A percentile compares a stretch with the other conserved stretches of the same genome.
Evolutionary conservation across 2,329 filamentous ascomycete species (phyloP).

Genomic region (Fusarium falciforme): DNA sequence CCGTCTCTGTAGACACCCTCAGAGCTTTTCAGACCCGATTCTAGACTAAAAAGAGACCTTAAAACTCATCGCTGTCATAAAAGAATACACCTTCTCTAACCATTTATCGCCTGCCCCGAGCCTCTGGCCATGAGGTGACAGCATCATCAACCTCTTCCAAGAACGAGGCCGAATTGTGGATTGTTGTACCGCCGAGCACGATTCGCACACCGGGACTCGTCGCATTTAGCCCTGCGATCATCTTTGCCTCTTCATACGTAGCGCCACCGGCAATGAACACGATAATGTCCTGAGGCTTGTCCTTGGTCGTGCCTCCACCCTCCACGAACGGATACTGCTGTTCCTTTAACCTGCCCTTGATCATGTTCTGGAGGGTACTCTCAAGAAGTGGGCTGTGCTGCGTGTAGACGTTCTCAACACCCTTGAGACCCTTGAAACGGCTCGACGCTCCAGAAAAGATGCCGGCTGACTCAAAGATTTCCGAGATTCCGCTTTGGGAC

Average conservation of each 20-base stretch:
- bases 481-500: slow-evolving; percentile 82
- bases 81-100: background rate
- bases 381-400: slow-evolving; percentile 94
- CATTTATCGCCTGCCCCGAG: slow-evolving; percentile 45
- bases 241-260: slow-evolving; percentile 97
- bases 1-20: background rate
- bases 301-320: slow-evolving; percentile 84
- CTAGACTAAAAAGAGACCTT: background rate
- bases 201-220: slow-evolving; percentile 89
- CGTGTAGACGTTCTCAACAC: slow-evolving; percentile 98
- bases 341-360: slow-evolving; percentile 89
- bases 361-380: slow-evolving; percentile 87
- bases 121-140: slow-evolving; percentile 86
- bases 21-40: background rate
- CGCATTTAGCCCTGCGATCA: slow-evolving; percentile 94
- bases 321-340: slow-evolving; percentile 95
- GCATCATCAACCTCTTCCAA: slow-evolving; percentile 92
- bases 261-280: slow-evolving; percentile 94
- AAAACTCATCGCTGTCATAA: slow-evolving; percentile 17
- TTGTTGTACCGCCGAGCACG: slow-evolving; percentile 86
- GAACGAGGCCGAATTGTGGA: slow-evolving; percentile 91
- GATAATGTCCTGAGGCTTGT: slow-evolving; percentile 96
- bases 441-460: slow-evolving; percentile 91
- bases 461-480: slow-evolving; percentile 90
- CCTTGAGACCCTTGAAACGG: slow-evolving; percentile 93